Conservation (phyloP, 495 filamentous ascomycete species). For the Friedmanniomyces endolithicus region DNA sequence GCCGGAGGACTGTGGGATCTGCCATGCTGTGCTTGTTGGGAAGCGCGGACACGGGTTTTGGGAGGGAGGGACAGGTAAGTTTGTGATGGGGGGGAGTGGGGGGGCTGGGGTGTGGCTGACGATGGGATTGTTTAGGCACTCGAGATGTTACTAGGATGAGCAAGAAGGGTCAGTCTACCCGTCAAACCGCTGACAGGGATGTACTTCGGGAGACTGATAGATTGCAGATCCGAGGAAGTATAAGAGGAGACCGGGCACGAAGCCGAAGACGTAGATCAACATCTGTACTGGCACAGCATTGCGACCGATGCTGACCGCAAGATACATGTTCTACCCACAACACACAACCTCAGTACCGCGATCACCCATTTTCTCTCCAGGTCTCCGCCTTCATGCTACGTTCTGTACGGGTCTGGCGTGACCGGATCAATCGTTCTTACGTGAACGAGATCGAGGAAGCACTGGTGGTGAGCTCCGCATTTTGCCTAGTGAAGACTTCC, state of each 20-base stretch:
- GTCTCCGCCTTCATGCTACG: not conserved
- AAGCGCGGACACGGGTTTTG: conserved; percentile 66
- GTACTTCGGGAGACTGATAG: not conserved
- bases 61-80: conserved; percentile 71
- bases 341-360: not conserved
- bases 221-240: conserved; percentile 56
- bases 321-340: not conserved
- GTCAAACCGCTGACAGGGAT: not conserved
- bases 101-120: not conserved
- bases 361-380: too few relatives aligned
- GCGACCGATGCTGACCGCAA: too few relatives aligned
- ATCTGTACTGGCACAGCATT: too few relatives aligned
- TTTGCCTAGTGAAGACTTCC: conserved; percentile 9
- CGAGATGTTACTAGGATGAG: conserved; percentile 18
- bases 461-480: conserved; percentile 8
- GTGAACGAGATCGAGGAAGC: conserved; percentile 9
- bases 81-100: not conserved
- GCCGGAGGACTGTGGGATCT: conserved; percentile 68
- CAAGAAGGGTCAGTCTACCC: conserved; percentile 16
- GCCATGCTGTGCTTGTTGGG: conserved; percentile 59
- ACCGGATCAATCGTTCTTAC: not conserved
- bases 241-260: conserved; percentile 33
- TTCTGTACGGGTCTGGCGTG: not conserved
- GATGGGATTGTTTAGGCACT: not conserved
- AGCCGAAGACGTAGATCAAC: conserved; percentile 12